Percentiles rank a stretch among this genome's conserved stretches.
Conservation (phyloP, 1,284 basidiomycete species). For the Leccinum angustisporum region DNA sequence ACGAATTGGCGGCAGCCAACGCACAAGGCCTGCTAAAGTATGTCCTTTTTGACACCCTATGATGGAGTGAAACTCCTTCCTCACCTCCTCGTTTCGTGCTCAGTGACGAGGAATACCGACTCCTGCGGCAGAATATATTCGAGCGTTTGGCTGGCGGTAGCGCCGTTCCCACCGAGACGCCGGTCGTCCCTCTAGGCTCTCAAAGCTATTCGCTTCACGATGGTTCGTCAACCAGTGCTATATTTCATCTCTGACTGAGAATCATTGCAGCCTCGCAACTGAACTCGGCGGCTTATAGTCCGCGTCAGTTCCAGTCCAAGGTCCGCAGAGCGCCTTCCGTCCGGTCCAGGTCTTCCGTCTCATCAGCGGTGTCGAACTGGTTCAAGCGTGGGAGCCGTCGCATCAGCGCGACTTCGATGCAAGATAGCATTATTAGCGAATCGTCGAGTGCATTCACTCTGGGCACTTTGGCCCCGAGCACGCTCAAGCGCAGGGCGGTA, state of each 20-base stretch:
- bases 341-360: slow-evolving; percentile 57
- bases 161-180: slow-evolving; percentile 55
- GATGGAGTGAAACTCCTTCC: slow-evolving; percentile 2
- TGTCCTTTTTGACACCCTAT: slow-evolving; percentile 28
- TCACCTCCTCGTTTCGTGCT: slow-evolving; percentile 15
- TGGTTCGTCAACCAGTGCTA: slow-evolving; percentile 6
- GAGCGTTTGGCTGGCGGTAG: slow-evolving; percentile 64
- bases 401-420: slow-evolving; percentile 39
- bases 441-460: slow-evolving; percentile 54
- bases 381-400: slow-evolving; percentile 56
- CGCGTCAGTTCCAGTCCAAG: slow-evolving; percentile 53
- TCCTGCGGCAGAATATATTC: slow-evolving; percentile 37
- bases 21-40: slow-evolving; percentile 74
- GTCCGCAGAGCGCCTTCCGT: slow-evolving; percentile 56
- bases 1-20: slow-evolving; percentile 76
- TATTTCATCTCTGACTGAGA: slow-evolving; percentile 5
- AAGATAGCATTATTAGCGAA: slow-evolving; percentile 30
- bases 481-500: slow-evolving; percentile 38
- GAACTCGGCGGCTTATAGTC: slow-evolving; percentile 39
- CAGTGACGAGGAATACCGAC: slow-evolving; percentile 61
- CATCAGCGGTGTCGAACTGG: slow-evolving; percentile 58
- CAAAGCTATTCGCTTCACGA: slow-evolving; percentile 20
- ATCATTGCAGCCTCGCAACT: slow-evolving; percentile 22
- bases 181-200: slow-evolving; percentile 52
- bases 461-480: slow-evolving; percentile 44